Evolutionary conservation across 192 early-diverging fungal species (phyloP), one percentile per base, ranked within the genome.

Genomic region (Coemansia sp.): DNA sequence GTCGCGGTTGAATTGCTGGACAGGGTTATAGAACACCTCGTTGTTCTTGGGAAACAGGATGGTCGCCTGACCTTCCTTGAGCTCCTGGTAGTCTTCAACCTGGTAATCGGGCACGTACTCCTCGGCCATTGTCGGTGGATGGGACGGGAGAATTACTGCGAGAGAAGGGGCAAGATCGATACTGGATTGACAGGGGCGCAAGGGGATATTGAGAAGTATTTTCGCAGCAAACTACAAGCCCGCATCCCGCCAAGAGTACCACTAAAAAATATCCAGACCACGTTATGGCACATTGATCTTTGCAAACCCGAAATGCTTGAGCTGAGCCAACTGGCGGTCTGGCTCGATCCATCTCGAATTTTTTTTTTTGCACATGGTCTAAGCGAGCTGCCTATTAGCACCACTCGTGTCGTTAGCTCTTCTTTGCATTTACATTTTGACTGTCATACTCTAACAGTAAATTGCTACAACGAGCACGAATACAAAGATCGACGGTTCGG

Each of bases 21-120:
- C 91, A 3, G 92, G 91, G 61, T 99, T 99, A 81, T 99, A 99
- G 65, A 99, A 99, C n/a, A 96, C 95, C 48, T 90, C 86, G 61
- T 91, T 90, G 55, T 81, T 81, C 49, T 86, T 86, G 30, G 90
- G 89, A 65, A 91, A 90, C 38, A 93, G 78, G 45, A 93, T 91
- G 13, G 84, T 90, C 5, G 89, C 90, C 52, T 83, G 73, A 58
- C 90, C 90, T 45, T 92, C 90, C 8, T 77, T 84, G 33, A 92
- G 80, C 23, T 82, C 68, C 33, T 82, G 79, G 68, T 78, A 90
- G 53, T 77, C 76, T 14, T 61, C 66, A 39, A 65, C 56, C 53
- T 55, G 25, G 52, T 77, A 77, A 6, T 42, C 39, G 8, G 66
- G 65, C 22, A 50, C 49, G 48, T 43, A 17, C 14, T 49, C 45